Evolutionary conservation across 495 filamentous ascomycete genomes (phyloP), one percentile per base, ranked within the genome.

Genomic region (Penicillium pancosmium): DNA sequence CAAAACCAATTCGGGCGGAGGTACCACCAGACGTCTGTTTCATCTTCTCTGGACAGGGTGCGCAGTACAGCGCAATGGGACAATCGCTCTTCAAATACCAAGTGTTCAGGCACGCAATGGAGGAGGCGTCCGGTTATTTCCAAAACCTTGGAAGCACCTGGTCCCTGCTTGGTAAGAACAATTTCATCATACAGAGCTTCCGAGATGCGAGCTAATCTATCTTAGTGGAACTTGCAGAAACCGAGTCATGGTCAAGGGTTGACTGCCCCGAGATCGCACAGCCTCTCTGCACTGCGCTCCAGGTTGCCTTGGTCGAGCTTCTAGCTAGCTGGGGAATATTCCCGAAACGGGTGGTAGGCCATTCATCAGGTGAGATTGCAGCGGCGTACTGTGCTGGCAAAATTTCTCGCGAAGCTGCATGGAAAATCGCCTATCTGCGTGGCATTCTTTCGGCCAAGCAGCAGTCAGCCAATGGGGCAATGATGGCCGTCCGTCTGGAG

Each of bases 291-390:
- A 79, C 75, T 1, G 72, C 64, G 0, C 44, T 83, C 3, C 79
- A 82, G 49, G 54, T 83, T 13, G 76, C 72, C 1, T 54, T 83
- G 8, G 65, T 78, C 0, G 74, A 79, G 18, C 62, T 78, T 0
- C 57, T 80, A 13, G 47, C 52, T 0, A 61, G 55, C 47, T 76
- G 71, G 69, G 55, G 56, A 1, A 58, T 81, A 18, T 61, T 43
- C 2, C 73, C 79, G 4, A 43, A 16, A 3, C 62, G 50, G 2
- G 69, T 79, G 0, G 63, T 54, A 1, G 77, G 78, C 1, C 78
- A 81, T 47, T 81, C 78, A 0, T 69, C 66, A 19, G 78, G 79
- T 4, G 76, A 81, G 53, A 78, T 81, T 12, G 77, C 70, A 2
- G 73, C 73, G 2, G 73, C 73, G 11, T 71, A 70, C 36, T 64